These are phyloP conservation scores for Taxillus chinensis DNA, from an alignment of 164 flowering plant genomes.

Conservation along the genomic window DNA sequence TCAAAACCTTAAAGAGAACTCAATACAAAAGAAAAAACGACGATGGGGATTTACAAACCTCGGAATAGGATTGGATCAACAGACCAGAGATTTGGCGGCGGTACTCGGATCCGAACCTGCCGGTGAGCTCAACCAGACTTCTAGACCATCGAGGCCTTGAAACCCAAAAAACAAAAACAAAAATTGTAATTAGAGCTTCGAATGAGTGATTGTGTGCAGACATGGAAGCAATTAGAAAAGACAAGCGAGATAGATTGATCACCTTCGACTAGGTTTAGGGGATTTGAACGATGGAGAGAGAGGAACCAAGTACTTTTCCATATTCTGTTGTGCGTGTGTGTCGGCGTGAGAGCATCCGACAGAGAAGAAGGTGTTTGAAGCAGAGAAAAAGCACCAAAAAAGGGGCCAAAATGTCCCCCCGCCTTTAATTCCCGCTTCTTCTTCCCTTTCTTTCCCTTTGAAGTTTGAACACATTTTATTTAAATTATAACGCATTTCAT, in stretches of 20 bases:
- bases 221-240: background rate
- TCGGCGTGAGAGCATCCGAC: background rate
- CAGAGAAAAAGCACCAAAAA: no score
- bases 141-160: constrained; percentile 41
- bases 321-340: background rate
- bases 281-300: background rate
- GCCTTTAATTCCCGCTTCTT: no score
- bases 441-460: no score
- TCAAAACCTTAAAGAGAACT: background rate
- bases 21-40: background rate
- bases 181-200: no score
- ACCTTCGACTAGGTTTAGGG: background rate
- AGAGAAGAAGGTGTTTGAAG: no score
- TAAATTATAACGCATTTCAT: no score
- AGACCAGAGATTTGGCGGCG: constrained; percentile 33
- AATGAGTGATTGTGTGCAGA: background rate
- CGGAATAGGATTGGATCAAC: constrained; percentile 37
- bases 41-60: constrained; percentile 22
- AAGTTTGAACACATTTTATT: no score
- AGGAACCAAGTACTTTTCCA: background rate
- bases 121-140: constrained; percentile 32
- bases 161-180: background rate
- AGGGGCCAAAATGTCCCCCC: no score
- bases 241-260: background rate
- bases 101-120: constrained; percentile 31